Percentiles rank a stretch among this genome's conserved stretches.
These are phyloP conservation scores for Blastobotrys aristatus DNA, from an alignment of 1,139 yeast genomes.

Conservation along the genomic window DNA sequence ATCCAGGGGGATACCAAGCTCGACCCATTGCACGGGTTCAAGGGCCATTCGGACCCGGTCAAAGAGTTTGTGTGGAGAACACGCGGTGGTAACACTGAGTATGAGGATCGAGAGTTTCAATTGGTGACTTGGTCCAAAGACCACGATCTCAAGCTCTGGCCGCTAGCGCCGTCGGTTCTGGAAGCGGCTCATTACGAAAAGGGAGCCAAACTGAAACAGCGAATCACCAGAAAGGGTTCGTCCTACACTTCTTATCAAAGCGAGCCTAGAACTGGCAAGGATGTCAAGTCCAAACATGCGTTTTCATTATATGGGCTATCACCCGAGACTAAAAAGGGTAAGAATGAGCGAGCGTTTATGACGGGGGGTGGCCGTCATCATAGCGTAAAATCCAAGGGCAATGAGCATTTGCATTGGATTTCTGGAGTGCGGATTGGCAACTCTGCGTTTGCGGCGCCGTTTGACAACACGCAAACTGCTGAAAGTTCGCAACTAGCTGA, in stretches of 20 bases:
- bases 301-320: conserved; percentile 10
- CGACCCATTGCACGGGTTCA: conserved; percentile 57
- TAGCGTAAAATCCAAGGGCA: not conserved
- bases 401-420: conserved; percentile 75
- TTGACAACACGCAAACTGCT: conserved; percentile 19
- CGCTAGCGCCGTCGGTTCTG: conserved; percentile 56
- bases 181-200: conserved; percentile 52
- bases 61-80: conserved; percentile 86
- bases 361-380: conserved; percentile 12
- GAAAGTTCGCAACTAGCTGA: conserved; percentile 20
- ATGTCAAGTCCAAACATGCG: not conserved
- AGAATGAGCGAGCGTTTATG: conserved; percentile 10
- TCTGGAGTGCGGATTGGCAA: conserved; percentile 83
- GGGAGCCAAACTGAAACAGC: conserved; percentile 37
- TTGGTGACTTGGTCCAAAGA: conserved; percentile 94
- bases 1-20: conserved; percentile 33
- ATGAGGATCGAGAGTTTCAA: conserved; percentile 76
- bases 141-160: conserved; percentile 80
- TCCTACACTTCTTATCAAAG: conserved; percentile 47
- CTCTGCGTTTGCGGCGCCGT: conserved; percentile 39
- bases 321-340: conserved; percentile 5
- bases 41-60: conserved; percentile 80
- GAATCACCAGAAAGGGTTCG: conserved; percentile 40
- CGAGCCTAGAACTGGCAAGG: conserved; percentile 39
- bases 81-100: conserved; percentile 43